A percentile compares a stretch with the other conserved stretches of the same genome.
Conservation (phyloP, 2,329 filamentous ascomycete species). For the Hymenoscyphus occultus region DNA sequence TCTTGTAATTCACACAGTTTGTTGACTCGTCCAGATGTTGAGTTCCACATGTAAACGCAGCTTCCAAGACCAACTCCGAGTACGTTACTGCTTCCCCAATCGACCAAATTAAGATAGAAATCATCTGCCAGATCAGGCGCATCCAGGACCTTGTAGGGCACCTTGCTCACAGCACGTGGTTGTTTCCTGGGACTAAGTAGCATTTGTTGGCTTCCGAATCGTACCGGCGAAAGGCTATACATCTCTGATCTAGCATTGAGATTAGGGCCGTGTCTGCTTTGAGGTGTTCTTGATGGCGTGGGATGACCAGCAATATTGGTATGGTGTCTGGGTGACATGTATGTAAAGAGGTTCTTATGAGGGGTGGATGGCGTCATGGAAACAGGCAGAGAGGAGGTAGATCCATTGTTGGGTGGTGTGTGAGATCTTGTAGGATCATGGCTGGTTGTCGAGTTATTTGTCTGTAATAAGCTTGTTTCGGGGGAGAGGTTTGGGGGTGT, state of each 20-base stretch:
- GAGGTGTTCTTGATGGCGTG: slow-evolving; percentile 84
- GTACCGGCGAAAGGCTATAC: slow-evolving; percentile 92
- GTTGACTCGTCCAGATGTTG: slow-evolving; percentile 82
- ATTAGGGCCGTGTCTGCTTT: slow-evolving; percentile 83
- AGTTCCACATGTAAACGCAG: slow-evolving; percentile 99
- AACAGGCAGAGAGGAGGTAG: slow-evolving; percentile 62
- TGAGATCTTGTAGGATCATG: slow-evolving; percentile 70
- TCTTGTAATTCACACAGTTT: slow-evolving; percentile 91
- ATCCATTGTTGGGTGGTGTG: slow-evolving; percentile 71
- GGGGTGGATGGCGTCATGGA: slow-evolving; percentile 89
- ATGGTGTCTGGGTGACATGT: slow-evolving; percentile 71
- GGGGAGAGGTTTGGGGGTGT: slow-evolving; percentile 62
- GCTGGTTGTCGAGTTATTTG: slow-evolving; percentile 52
- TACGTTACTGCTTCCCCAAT: slow-evolving; percentile 95
- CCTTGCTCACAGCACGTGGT: slow-evolving; percentile 87
- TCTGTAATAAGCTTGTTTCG: slow-evolving; percentile 50
- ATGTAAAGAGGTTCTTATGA: slow-evolving; percentile 95
- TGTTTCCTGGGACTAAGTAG: slow-evolving; percentile 86
- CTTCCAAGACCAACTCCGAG: slow-evolving; percentile 88
- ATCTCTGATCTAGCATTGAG: slow-evolving; percentile 87
- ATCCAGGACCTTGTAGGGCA: slow-evolving; percentile 96
- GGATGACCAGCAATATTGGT: slow-evolving; percentile 73
- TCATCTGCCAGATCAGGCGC: slow-evolving; percentile 95
- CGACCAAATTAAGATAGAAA: slow-evolving; percentile 95
- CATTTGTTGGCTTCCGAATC: slow-evolving; percentile 90